Percentiles rank a stretch among this genome's conserved stretches.
These are phyloP conservation scores for Botrytis galanthina DNA, from an alignment of 2,329 filamentous ascomycete species.

Conservation along the genomic window DNA sequence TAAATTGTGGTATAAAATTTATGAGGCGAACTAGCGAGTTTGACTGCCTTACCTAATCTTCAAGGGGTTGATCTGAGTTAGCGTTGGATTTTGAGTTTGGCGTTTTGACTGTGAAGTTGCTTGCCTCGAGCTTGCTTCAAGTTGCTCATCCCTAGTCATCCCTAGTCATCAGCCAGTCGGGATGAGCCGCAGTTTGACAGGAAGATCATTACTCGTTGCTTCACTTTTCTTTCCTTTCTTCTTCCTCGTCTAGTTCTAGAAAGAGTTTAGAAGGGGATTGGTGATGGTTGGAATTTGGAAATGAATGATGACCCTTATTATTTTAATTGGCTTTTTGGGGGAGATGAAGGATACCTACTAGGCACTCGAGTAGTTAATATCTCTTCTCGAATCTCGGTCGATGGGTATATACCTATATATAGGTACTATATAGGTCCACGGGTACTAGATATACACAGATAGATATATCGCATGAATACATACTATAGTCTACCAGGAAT, in stretches of 20 bases:
- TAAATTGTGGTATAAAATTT: neutral
- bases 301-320: neutral
- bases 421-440: neutral
- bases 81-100: neutral
- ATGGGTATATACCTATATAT: neutral
- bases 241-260: neutral
- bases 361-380: no score
- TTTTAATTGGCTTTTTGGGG: neutral
- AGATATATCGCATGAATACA: neutral
- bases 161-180: conserved; percentile 26
- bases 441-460: neutral
- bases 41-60: conserved; percentile 10
- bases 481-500: neutral
- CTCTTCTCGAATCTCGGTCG: neutral
- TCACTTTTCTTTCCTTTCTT: conserved; percentile 24
- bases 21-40: conserved; percentile 24
- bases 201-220: conserved; percentile 31
- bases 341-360: neutral
- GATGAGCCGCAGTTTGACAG: conserved; percentile 20
- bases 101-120: neutral
- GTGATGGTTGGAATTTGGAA: neutral
- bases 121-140: no score
- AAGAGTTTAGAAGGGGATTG: neutral
- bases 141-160: no score
- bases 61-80: neutral